Percentiles rank a stretch among this genome's conserved stretches.
Conservation (phyloP, 1,139 yeast genomes). For the Diutina sp. region DNA sequence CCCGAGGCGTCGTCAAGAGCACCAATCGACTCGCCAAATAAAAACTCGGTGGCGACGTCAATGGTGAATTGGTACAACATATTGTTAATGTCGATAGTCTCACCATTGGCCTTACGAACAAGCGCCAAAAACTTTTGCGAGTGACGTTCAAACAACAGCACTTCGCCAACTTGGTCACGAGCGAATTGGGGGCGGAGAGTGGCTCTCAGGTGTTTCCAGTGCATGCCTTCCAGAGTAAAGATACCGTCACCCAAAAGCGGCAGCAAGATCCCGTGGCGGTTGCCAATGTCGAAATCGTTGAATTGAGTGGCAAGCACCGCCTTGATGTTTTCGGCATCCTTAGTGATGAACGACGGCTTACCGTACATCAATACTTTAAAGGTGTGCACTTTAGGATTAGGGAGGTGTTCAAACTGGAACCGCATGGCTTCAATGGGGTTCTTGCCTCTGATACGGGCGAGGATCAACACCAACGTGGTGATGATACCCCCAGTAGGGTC, state of each 20-base stretch:
- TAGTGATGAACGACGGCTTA: not conserved
- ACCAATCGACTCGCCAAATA: slow-evolving; percentile 27
- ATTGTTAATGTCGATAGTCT: slow-evolving; percentile 30
- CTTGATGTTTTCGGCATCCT: slow-evolving; percentile 3
- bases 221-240: not conserved
- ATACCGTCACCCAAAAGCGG: slow-evolving; percentile 3
- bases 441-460: not conserved
- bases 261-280: not conserved
- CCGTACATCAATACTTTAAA: not conserved
- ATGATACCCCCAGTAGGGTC: not conserved
- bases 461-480: not conserved
- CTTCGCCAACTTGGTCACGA: not conserved
- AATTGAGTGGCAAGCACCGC: slow-evolving; percentile 2
- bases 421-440: not conserved
- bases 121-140: not conserved
- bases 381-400: not conserved
- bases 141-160: not conserved
- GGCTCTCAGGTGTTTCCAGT: slow-evolving; percentile 1
- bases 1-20: not conserved
- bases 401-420: not conserved
- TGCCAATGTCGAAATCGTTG: slow-evolving; percentile 1
- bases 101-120: slow-evolving; percentile 7
- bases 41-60: slow-evolving; percentile 46
- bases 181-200: not conserved
- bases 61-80: slow-evolving; percentile 38